Conservation (phyloP, 164 flowering plant genomes). For the Houttuynia cordata region DNA sequence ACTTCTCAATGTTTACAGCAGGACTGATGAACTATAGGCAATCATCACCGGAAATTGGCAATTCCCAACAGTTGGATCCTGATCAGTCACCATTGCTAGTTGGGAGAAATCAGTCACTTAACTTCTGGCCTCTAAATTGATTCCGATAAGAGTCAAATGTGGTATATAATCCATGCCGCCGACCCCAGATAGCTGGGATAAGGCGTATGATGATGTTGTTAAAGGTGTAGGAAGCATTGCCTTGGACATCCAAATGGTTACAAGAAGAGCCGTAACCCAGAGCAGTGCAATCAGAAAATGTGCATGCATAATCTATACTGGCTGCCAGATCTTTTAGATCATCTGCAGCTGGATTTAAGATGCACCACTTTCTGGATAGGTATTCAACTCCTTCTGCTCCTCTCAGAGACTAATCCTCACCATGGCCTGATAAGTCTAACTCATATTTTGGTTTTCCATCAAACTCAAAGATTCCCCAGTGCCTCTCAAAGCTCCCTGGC, state of each 20-base stretch:
- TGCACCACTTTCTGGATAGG: constrained; percentile 50
- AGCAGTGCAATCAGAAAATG: constrained; percentile 62
- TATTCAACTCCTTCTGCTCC: constrained; percentile 54
- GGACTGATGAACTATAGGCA: constrained; percentile 17
- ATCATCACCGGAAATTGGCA: constrained; percentile 66
- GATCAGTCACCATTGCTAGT: constrained; percentile 34
- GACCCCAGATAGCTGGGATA: too few relatives aligned
- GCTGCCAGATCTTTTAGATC: constrained; percentile 24
- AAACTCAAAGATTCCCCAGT: constrained; percentile 86
- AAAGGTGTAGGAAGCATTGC: constrained; percentile 78
- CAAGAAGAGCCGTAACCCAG: constrained; percentile 67
- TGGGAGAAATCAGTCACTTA: constrained; percentile 48
- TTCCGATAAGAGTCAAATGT: too few relatives aligned
- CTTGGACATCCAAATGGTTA: constrained; percentile 28
- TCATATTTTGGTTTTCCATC: constrained; percentile 87
- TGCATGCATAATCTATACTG: constrained; percentile 52
- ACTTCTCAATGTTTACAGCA: neutral
- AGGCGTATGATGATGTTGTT: too few relatives aligned
- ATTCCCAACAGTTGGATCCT: constrained; percentile 37
- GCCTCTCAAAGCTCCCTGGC: constrained; percentile 85
- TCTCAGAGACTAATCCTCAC: constrained; percentile 22
- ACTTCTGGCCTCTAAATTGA: constrained; percentile 40
- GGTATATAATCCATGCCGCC: too few relatives aligned
- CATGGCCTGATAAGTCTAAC: constrained; percentile 39
- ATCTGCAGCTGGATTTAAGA: constrained; percentile 23